phyloP scores from a whole-genome alignment of 1,284 basidiomycete genomes.

The Gomphus sp. region DNA sequence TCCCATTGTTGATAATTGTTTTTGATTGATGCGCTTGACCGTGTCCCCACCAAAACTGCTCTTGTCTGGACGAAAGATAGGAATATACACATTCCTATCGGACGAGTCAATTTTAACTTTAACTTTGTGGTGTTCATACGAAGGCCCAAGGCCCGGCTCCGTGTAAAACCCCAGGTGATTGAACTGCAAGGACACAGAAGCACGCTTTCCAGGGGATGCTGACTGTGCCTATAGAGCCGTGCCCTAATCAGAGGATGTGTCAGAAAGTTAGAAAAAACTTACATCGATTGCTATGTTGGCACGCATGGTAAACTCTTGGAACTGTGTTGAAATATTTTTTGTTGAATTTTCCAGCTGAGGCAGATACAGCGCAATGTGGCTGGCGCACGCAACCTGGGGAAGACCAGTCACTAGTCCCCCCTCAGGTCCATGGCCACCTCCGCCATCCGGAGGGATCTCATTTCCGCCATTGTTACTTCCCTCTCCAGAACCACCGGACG shows the following conservation, averaged over 20 bases:
- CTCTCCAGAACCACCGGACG: background rate
- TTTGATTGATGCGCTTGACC: background rate
- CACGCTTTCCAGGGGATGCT: background rate
- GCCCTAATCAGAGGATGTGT: background rate
- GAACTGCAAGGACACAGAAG: background rate
- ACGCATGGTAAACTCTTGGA: background rate
- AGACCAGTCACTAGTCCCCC: background rate
- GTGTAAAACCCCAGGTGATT: background rate
- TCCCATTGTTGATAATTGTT: no score
- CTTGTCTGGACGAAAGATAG: background rate
- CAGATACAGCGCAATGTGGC: background rate
- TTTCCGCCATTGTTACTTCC: no score
- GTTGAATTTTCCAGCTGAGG: background rate
- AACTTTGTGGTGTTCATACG: background rate
- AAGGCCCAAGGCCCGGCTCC: background rate
- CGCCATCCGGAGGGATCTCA: no score
- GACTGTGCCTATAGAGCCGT: background rate
- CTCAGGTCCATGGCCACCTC: background rate
- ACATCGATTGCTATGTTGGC: background rate
- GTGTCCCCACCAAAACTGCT: background rate
- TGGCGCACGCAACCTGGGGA: background rate
- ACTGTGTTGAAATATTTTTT: background rate
- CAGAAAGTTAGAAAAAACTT: background rate
- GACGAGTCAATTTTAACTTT: background rate
- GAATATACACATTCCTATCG: background rate